Base-by-base conservation (phyloP, 352 stramenopile genomes). In the Phytopythium cucurbitacearum region DNA sequence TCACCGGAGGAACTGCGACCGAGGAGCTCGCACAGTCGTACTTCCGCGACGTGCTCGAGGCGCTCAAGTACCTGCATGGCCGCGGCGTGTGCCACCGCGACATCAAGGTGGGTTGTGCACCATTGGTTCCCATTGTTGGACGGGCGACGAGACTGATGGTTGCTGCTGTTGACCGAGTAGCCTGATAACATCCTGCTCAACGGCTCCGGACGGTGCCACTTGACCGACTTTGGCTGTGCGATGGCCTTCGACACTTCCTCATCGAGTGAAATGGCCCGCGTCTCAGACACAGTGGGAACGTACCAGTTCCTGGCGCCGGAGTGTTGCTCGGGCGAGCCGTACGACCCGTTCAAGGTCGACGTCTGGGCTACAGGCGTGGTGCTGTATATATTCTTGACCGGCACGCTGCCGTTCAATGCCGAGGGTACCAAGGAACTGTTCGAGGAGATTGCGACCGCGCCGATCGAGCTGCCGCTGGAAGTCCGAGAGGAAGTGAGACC, bases 231-330 rank as follows among this genome's bases (percentile, higher is more conserved):
- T 66, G 87, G 87, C 12, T 96, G 87, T 53, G 87, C 89, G 10
- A 75, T 85, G 56, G 49, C 38, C 0, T 62, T 79, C 46, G 33
- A 32, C n/a, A 40, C 21, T 36, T 15, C 4, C 0, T 37, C 6
- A 7, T 42, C 42, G 40, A 38, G 48, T 53, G 51, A 7, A 34
- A 33, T 32, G 15, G 45, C 60, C 16, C 51, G 85, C 6, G 52
- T 96, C 33, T 82, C 73, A 5, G 79, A 96, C 45, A 96, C 89
- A 1, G 73, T 88, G 36, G 89, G 89, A 15, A 96, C 89, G n/a
- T 96, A 91, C 57, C 85, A 93, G 54, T 97, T 97, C 50, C 51
- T 95, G 4, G 79, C 85, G 4, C 88, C 89, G n/a, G 89, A 97
- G 55, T 92, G 80, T 58, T 94, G 87, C 57, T 81, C 69, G 4